phyloP scores from a whole-genome alignment of 164 flowering plant species.

The Houttuynia cordata region DNA sequence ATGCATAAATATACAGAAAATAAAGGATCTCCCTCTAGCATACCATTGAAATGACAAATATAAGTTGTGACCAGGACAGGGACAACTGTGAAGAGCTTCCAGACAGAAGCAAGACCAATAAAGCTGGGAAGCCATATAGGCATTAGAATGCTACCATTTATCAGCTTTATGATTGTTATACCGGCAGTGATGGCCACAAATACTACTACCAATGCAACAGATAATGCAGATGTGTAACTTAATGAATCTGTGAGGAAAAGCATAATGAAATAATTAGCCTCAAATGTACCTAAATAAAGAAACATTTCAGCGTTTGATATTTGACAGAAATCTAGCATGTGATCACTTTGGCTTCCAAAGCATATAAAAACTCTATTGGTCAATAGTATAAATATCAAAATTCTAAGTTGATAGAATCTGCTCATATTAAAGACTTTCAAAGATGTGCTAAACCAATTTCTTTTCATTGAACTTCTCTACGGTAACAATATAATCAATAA shows the following conservation, averaged over 20 bases:
- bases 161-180: conserved; percentile 53
- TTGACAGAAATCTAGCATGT: not conserved
- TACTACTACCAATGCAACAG: conserved; percentile 78
- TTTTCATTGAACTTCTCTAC: too few species aligned
- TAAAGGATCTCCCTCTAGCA: conserved; percentile 3
- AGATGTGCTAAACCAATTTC: too few species aligned
- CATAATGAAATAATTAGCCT: not conserved
- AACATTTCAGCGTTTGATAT: not conserved
- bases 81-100: conserved; percentile 73
- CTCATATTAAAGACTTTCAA: too few species aligned
- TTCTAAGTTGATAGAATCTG: too few species aligned
- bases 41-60: conserved; percentile 93
- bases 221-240: conserved; percentile 75
- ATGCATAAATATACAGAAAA: not conserved
- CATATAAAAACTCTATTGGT: not conserved
- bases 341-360: not conserved
- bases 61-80: conserved; percentile 90
- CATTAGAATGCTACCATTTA: conserved; percentile 46
- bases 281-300: not conserved
- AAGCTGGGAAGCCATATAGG: conserved; percentile 75
- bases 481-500: too few species aligned
- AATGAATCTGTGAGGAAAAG: conserved; percentile 61
- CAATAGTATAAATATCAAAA: too few species aligned
- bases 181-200: conserved; percentile 81
- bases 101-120: conserved; percentile 46